These are phyloP conservation scores for Rhodotorula diobovata DNA, from an alignment of 768 basidiomycete species.

Conservation along the genomic window DNA sequence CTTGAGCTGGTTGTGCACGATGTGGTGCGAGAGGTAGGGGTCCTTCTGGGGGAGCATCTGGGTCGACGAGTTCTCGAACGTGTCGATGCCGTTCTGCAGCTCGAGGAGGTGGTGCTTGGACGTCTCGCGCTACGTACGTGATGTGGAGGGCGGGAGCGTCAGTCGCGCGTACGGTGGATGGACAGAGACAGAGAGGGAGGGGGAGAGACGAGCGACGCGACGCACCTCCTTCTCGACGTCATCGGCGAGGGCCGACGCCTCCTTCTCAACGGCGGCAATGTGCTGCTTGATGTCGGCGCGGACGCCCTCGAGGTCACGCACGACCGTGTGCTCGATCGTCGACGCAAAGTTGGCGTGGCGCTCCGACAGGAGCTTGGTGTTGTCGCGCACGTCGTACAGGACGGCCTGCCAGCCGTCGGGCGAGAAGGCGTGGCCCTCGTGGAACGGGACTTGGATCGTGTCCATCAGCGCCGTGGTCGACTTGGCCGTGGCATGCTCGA, in stretches of 20 bases:
- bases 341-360: slow-evolving; percentile 29
- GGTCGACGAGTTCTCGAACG: slow-evolving; percentile 31
- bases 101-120: slow-evolving; percentile 30
- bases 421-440: slow-evolving; percentile 40
- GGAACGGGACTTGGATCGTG: slow-evolving; percentile 41
- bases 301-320: slow-evolving; percentile 32
- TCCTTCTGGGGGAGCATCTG: slow-evolving; percentile 39
- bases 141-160: neutral
- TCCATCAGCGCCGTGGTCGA: slow-evolving; percentile 33
- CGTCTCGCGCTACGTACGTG: slow-evolving; percentile 11
- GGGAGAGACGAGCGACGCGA: too few relatives aligned
- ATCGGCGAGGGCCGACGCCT: slow-evolving; percentile 46
- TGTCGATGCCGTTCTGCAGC: slow-evolving; percentile 36
- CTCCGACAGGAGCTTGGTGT: slow-evolving; percentile 36
- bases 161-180: neutral
- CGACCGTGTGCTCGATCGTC: slow-evolving; percentile 32
- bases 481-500: slow-evolving; percentile 30
- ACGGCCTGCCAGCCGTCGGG: slow-evolving; percentile 49
- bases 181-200: too few relatives aligned
- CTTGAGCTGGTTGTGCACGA: slow-evolving; percentile 48
- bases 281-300: slow-evolving; percentile 36
- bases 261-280: slow-evolving; percentile 53
- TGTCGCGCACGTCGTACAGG: slow-evolving; percentile 40
- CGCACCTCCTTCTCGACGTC: slow-evolving; percentile 37
- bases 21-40: slow-evolving; percentile 37